phyloP scores from a whole-genome alignment of 2,329 filamentous ascomycete genomes.

The Botryotinia narcissicola region DNA sequence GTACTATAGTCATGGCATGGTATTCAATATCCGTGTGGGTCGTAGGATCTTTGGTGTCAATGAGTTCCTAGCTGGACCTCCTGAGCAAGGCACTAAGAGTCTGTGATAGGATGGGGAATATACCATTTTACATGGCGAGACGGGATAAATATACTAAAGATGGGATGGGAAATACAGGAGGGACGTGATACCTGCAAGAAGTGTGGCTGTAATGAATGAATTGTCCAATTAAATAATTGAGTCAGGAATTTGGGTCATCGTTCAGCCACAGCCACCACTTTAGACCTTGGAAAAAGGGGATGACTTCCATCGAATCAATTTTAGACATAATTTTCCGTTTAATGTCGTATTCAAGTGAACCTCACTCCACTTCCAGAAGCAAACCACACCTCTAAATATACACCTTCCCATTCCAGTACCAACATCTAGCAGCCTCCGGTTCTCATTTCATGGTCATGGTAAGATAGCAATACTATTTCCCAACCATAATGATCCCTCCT shows the following conservation, averaged over 20 bases:
- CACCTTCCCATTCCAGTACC: constrained; percentile 10
- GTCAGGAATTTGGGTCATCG: not conserved
- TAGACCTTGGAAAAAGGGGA: not conserved
- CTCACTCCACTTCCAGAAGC: not conserved
- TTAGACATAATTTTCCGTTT: not conserved
- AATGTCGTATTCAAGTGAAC: constrained; percentile 1
- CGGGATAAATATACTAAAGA: not conserved
- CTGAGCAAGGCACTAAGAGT: not conserved
- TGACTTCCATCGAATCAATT: not conserved
- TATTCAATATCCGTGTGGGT: constrained; percentile 1
- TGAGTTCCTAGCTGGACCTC: not conserved
- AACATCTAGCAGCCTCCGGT: not conserved
- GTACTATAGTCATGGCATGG: not conserved
- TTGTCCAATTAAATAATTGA: not conserved
- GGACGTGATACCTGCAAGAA: not conserved
- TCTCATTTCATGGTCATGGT: not conserved
- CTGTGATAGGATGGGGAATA: constrained; percentile 8
- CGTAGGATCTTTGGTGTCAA: constrained; percentile 5
- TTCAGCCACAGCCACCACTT: constrained; percentile 7
- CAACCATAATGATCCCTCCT: constrained; percentile 7
- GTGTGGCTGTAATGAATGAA: constrained; percentile 3
- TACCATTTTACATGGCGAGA: not conserved
- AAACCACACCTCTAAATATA: constrained; percentile 5
- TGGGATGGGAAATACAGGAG: not conserved
- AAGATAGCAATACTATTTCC: not conserved